These are phyloP conservation scores for Pelargonium fulgidum DNA, from an alignment of 441 rosid species.

Conservation along the genomic window DNA sequence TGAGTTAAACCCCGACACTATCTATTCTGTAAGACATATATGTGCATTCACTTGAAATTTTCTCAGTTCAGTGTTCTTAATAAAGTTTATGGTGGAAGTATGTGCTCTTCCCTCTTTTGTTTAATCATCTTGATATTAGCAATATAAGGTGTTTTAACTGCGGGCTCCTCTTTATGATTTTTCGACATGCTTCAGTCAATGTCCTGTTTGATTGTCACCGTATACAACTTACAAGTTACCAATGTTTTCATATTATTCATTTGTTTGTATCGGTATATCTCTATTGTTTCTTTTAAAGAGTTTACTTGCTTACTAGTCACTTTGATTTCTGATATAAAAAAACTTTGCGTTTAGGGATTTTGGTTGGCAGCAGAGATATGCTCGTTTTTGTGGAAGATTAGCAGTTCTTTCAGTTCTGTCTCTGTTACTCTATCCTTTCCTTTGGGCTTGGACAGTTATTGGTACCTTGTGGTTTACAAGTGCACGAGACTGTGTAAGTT, in stretches of 20 bases:
- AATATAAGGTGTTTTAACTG: no score
- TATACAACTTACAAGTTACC: no score
- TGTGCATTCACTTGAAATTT: not conserved
- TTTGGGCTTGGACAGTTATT: slow-evolving; percentile 94
- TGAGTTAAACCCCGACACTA: not conserved
- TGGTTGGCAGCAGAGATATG: slow-evolving; percentile 92
- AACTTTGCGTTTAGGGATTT: slow-evolving; percentile 56
- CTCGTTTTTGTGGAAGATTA: slow-evolving; percentile 85
- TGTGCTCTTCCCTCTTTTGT: not conserved
- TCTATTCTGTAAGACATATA: not conserved
- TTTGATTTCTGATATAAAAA: slow-evolving; percentile 1
- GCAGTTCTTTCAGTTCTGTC: slow-evolving; percentile 74
- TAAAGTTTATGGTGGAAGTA: not conserved
- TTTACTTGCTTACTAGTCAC: not conserved
- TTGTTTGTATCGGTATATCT: not conserved
- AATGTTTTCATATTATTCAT: not conserved
- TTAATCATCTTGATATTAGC: no score
- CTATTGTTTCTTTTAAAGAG: not conserved
- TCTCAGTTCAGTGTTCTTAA: not conserved
- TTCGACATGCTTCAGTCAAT: no score
- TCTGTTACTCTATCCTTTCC: slow-evolving; percentile 80
- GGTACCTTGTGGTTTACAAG: slow-evolving; percentile 83
- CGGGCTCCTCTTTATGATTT: no score
- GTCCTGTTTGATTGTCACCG: no score
- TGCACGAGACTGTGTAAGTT: slow-evolving; percentile 73